Conservation (phyloP, 352 stramenopile species). For the Aphanomyces euteiches region DNA sequence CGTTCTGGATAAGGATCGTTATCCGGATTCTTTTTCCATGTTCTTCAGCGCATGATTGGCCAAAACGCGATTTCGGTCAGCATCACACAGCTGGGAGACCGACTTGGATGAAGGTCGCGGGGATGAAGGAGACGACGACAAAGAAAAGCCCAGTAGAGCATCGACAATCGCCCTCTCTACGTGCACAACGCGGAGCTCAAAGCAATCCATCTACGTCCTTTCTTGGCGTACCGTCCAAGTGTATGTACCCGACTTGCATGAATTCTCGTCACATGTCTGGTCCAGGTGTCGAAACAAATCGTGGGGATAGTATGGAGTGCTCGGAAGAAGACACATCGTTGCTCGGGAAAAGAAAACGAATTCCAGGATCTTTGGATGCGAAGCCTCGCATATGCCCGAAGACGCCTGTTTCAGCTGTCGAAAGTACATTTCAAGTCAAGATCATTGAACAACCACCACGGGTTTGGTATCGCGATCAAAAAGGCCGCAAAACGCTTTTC, state of each 20-base stretch:
- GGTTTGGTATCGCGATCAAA: conserved; percentile 17
- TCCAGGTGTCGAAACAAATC: neutral
- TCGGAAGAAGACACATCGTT: neutral
- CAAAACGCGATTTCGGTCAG: neutral
- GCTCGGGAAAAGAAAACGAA: neutral
- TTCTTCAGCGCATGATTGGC: neutral
- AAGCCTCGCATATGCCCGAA: conserved; percentile 14
- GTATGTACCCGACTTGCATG: too few species aligned
- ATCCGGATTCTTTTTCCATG: conserved; percentile 11
- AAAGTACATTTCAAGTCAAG: neutral
- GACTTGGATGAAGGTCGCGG: neutral
- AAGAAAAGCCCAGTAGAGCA: too few species aligned
- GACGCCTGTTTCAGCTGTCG: neutral
- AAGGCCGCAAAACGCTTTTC: conserved; percentile 1
- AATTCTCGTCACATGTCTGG: too few species aligned
- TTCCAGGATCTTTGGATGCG: neutral
- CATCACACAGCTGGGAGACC: neutral
- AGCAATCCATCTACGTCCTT: too few species aligned
- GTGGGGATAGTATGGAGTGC: neutral
- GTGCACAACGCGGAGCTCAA: too few species aligned
- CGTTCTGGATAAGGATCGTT: neutral
- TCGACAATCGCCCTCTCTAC: too few species aligned
- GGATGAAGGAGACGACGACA: neutral
- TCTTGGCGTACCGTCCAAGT: too few species aligned
- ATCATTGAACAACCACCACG: conserved; percentile 11